A percentile compares a stretch with the other conserved stretches of the same genome.
Evolutionary conservation across 164 flowering plant genomes (phyloP).

Genomic region (Berberis thunbergii): DNA sequence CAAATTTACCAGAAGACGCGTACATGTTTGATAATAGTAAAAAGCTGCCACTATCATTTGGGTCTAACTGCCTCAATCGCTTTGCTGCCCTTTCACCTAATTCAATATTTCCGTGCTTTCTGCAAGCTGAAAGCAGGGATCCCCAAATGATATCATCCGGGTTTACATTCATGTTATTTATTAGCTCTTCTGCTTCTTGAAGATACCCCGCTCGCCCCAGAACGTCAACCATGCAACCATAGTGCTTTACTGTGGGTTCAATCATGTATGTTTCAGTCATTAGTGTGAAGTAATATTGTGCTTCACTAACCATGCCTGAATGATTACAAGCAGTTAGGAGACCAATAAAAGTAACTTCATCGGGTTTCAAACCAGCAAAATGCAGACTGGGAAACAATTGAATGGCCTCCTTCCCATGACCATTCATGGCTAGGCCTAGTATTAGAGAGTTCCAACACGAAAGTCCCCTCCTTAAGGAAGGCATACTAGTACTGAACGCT

Average conservation of each 20-base stretch:
- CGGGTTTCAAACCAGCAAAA: constrained; percentile 34
- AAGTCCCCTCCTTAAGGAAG: constrained; percentile 26
- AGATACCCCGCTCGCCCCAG: constrained; percentile 52
- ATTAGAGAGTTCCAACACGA: constrained; percentile 80
- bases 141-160: constrained; percentile 66
- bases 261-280: constrained; percentile 44
- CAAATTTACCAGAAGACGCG: constrained; percentile 31
- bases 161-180: constrained; percentile 40
- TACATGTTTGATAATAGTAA: constrained; percentile 58
- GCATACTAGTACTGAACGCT: constrained; percentile 23
- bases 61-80: constrained; percentile 29
- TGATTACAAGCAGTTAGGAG: constrained; percentile 68
- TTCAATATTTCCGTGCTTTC: constrained; percentile 39
- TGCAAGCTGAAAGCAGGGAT: constrained; percentile 50
- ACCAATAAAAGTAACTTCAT: constrained; percentile 52
- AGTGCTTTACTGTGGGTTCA: constrained; percentile 56
- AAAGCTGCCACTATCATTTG: constrained; percentile 33
- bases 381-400: constrained; percentile 41
- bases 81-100: constrained; percentile 44
- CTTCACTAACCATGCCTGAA: constrained; percentile 46
- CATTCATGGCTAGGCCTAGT: constrained; percentile 62
- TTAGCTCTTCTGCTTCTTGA: constrained; percentile 52
- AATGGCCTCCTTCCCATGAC: constrained; percentile 45
- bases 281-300: constrained; percentile 31
- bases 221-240: constrained; percentile 58